phyloP scores from a whole-genome alignment of 805 yeast genomes.

The Teunomyces aglyptinius region DNA sequence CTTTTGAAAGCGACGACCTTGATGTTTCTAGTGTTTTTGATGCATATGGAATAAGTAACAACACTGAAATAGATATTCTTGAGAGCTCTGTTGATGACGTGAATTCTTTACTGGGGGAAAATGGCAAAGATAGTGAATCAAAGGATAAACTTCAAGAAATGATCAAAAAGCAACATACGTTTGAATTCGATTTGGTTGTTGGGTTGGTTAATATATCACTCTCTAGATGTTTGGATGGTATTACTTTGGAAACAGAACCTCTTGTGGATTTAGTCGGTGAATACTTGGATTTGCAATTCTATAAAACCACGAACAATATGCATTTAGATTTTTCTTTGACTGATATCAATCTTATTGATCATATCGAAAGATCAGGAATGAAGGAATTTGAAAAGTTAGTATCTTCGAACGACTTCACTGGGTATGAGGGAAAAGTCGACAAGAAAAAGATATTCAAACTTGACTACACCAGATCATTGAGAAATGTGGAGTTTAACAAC shows the following conservation, averaged over 20 bases:
- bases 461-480: slow-evolving; percentile 54
- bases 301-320: slow-evolving; percentile 59
- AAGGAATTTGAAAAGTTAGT: slow-evolving; percentile 66
- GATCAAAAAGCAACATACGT: slow-evolving; percentile 49
- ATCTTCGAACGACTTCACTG: slow-evolving; percentile 55
- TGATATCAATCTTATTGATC: slow-evolving; percentile 72
- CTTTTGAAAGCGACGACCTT: slow-evolving; percentile 30
- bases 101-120: background rate
- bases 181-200: slow-evolving; percentile 74
- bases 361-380: slow-evolving; percentile 59
- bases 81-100: slow-evolving; percentile 9
- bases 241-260: slow-evolving; percentile 59
- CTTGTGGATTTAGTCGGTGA: slow-evolving; percentile 75
- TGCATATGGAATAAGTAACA: slow-evolving; percentile 24
- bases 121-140: background rate
- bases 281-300: slow-evolving; percentile 56
- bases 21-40: slow-evolving; percentile 35
- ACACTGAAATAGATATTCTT: slow-evolving; percentile 20
- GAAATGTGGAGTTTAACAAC: slow-evolving; percentile 55
- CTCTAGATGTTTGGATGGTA: slow-evolving; percentile 63
- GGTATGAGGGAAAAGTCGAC: slow-evolving; percentile 19
- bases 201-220: slow-evolving; percentile 60
- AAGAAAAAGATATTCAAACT: slow-evolving; percentile 54
- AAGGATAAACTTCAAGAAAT: slow-evolving; percentile 13
- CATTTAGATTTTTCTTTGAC: slow-evolving; percentile 61